Conservation (phyloP, 2,329 filamentous ascomycete genomes). For the Talaromyces sp. region DNA sequence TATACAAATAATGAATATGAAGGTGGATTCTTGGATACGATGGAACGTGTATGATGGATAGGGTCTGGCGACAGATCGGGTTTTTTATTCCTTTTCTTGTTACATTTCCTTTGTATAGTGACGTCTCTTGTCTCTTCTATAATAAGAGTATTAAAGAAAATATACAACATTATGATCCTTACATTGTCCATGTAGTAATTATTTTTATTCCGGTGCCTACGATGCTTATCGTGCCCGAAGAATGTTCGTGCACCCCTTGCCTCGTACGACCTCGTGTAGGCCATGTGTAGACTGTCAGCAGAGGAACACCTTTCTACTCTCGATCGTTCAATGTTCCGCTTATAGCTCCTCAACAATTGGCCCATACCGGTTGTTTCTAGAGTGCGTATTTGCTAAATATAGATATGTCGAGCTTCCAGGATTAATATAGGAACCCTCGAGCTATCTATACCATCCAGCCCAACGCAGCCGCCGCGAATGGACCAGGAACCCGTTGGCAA, state of each 20-base stretch:
- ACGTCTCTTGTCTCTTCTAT: constrained; percentile 12
- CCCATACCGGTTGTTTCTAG: too few species aligned
- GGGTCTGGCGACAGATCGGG: neutral
- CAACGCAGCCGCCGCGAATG: too few species aligned
- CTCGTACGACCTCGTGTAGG: neutral
- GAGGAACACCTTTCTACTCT: neutral
- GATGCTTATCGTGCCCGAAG: neutral
- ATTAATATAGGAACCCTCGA: too few species aligned
- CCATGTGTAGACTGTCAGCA: neutral
- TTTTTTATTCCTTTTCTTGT: neutral
- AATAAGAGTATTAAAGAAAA: constrained; percentile 10
- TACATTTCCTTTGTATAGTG: constrained; percentile 21
- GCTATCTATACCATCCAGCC: too few species aligned
- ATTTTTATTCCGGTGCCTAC: neutral
- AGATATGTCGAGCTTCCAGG: too few species aligned
- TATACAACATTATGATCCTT: constrained; percentile 9
- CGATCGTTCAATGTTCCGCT: too few species aligned
- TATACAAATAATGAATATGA: constrained; percentile 1
- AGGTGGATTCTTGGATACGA: constrained; percentile 10
- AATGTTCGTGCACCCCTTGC: neutral
- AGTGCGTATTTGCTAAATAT: too few species aligned
- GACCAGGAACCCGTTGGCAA: too few species aligned
- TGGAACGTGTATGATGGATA: constrained; percentile 19
- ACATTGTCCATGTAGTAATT: neutral
- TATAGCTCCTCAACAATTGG: too few species aligned